Percentiles rank a stretch among this genome's conserved stretches.
Conservation (phyloP, 345 rosid genomes). For the Hibiscus tridactylites region DNA sequence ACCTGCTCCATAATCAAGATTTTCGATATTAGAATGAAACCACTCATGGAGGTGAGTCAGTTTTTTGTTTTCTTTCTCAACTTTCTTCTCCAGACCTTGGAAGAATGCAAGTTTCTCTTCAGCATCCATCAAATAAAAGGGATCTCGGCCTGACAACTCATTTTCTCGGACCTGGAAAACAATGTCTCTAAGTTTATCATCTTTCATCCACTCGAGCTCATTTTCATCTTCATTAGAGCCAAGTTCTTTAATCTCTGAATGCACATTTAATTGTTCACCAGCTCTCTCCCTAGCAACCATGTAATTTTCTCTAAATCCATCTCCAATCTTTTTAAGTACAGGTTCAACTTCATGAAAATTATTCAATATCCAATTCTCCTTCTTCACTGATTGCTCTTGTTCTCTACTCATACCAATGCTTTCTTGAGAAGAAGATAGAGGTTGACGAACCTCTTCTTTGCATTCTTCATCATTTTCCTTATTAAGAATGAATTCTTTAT, state of each 20-base stretch:
- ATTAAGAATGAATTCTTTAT: constrained; percentile 14
- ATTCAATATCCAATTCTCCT: constrained; percentile 59
- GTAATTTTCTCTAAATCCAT: constrained; percentile 69
- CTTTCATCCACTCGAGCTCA: constrained; percentile 90
- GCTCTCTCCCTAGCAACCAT: constrained; percentile 57
- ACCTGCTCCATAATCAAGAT: constrained; percentile 94
- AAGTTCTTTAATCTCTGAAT: constrained; percentile 35
- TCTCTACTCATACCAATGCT: constrained; percentile 14
- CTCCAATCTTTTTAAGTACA: constrained; percentile 50
- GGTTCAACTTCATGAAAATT: constrained; percentile 66
- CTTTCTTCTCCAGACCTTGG: constrained; percentile 75
- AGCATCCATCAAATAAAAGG: constrained; percentile 64
- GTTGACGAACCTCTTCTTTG: constrained; percentile 10
- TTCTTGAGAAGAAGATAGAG: constrained; percentile 8
- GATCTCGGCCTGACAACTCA: constrained; percentile 78
- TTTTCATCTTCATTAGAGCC: constrained; percentile 34
- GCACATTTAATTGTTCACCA: constrained; percentile 22
- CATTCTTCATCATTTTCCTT: constrained; percentile 19
- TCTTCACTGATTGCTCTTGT: constrained; percentile 20
- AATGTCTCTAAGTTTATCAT: constrained; percentile 63
- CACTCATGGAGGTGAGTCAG: constrained; percentile 57
- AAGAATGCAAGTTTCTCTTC: constrained; percentile 70
- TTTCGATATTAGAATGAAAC: constrained; percentile 82
- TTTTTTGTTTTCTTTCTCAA: constrained; percentile 72
- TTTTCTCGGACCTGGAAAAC: constrained; percentile 87